These are phyloP conservation scores for Platanthera guangdongensis DNA, from an alignment of 106 monocot species.

Conservation along the genomic window DNA sequence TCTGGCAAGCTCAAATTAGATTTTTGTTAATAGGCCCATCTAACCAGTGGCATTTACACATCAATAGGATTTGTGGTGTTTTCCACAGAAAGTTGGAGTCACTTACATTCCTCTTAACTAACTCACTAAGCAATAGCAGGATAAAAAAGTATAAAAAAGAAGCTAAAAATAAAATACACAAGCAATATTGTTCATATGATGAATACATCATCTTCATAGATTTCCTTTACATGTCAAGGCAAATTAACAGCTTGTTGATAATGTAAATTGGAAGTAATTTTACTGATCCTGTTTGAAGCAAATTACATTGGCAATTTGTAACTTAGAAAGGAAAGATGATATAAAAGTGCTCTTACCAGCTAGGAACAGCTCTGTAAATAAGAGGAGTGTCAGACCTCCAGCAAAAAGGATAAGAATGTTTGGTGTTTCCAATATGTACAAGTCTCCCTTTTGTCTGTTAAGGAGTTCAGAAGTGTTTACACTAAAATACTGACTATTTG, in stretches of 20 bases:
- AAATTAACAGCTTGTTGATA: background rate
- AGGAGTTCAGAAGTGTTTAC: background rate
- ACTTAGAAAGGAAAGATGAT: background rate
- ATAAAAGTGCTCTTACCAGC: slow-evolving; percentile 54
- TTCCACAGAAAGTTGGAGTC: too few species aligned
- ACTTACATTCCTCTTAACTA: background rate
- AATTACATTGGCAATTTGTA: background rate
- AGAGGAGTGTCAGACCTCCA: slow-evolving; percentile 98
- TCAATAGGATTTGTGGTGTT: too few species aligned
- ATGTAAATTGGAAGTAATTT: background rate
- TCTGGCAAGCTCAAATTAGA: too few species aligned
- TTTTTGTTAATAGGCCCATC: too few species aligned
- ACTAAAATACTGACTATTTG: background rate
- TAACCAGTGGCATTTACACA: too few species aligned
- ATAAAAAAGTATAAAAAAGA: background rate
- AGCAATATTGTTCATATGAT: background rate
- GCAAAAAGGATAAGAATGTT: slow-evolving; percentile 94
- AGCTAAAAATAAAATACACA: background rate
- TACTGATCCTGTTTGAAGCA: too few species aligned
- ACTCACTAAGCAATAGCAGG: background rate
- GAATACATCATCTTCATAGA: background rate
- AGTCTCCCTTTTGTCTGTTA: slow-evolving; percentile 85
- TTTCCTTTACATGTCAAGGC: background rate
- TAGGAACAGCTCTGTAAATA: slow-evolving; percentile 88
- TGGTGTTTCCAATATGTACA: slow-evolving; percentile 67